Evolutionary conservation across 2,329 filamentous ascomycete species (phyloP).

Genomic region (Penicillium sp.): DNA sequence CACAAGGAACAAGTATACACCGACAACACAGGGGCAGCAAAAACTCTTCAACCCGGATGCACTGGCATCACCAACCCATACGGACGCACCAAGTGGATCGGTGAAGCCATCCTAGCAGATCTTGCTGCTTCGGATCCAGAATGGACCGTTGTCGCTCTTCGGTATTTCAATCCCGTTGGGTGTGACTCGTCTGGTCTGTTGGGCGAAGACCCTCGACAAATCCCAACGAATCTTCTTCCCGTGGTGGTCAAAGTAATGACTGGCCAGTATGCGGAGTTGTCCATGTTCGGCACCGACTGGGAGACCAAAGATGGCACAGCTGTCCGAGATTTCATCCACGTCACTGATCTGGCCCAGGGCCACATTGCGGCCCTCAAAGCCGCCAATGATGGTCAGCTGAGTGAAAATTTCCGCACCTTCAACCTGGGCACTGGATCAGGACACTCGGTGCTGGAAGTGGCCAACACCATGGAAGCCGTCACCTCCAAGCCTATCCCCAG

Average conservation of each 20-base stretch:
- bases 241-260: constrained; percentile 63
- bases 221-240: constrained; percentile 65
- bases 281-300: constrained; percentile 66
- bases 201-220: constrained; percentile 63
- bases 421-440: constrained; percentile 42
- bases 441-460: constrained; percentile 40
- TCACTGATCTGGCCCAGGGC: constrained; percentile 62
- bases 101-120: constrained; percentile 65
- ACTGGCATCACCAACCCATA: constrained; percentile 65
- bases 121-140: constrained; percentile 59
- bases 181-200: constrained; percentile 64
- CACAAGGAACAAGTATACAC: constrained; percentile 50
- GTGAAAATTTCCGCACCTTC: constrained; percentile 44
- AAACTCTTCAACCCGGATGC: constrained; percentile 49
- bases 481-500: constrained; percentile 34
- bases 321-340: constrained; percentile 68
- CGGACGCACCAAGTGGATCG: constrained; percentile 67
- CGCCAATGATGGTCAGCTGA: constrained; percentile 33
- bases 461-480: constrained; percentile 40
- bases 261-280: constrained; percentile 54
- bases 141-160: constrained; percentile 63
- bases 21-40: constrained; percentile 45
- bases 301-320: constrained; percentile 65
- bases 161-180: constrained; percentile 69
- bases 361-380: constrained; percentile 61